Percentiles rank a stretch among this genome's conserved stretches.
Conservation (phyloP, 257 asterid genomes). For the Osmanthus fragrans region DNA sequence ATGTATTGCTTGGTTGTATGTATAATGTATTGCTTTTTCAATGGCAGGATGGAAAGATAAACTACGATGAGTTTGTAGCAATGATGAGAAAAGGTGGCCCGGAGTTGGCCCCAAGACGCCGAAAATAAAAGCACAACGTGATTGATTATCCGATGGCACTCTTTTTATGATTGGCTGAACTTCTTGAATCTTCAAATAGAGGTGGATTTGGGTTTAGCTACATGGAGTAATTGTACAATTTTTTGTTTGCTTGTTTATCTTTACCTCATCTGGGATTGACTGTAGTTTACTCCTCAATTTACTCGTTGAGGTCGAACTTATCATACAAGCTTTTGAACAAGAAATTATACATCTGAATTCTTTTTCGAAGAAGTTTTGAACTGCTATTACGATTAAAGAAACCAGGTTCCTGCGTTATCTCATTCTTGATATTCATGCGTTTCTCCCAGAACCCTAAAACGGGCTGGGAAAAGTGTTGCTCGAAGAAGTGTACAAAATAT, state of each 20-base stretch:
- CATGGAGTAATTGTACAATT: neutral
- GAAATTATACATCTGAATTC: neutral
- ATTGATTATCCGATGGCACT: neutral
- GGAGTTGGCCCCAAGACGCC: constrained; percentile 60
- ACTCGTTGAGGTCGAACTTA: neutral
- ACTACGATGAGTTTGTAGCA: constrained; percentile 81
- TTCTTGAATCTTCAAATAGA: neutral
- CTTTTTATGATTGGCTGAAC: neutral
- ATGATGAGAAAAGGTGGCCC: constrained; percentile 90
- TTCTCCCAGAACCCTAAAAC: neutral
- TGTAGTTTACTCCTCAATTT: neutral
- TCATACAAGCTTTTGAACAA: neutral
- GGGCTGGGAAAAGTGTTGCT: neutral
- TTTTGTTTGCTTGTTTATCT: neutral
- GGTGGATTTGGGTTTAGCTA: neutral
- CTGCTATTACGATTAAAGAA: neutral
- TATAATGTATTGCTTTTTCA: constrained; percentile 14
- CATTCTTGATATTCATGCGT: neutral
- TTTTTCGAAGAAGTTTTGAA: neutral
- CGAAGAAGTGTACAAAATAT: too few relatives aligned
- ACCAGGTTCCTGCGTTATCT: neutral
- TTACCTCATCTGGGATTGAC: neutral
- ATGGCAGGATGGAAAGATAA: constrained; percentile 85
- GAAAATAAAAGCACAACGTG: constrained; percentile 38
- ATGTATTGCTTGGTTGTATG: neutral